Evolutionary conservation across 2,329 filamentous ascomycete species (phyloP), one percentile per base, ranked within the genome.

Genomic region (Nemania bipapillata): DNA sequence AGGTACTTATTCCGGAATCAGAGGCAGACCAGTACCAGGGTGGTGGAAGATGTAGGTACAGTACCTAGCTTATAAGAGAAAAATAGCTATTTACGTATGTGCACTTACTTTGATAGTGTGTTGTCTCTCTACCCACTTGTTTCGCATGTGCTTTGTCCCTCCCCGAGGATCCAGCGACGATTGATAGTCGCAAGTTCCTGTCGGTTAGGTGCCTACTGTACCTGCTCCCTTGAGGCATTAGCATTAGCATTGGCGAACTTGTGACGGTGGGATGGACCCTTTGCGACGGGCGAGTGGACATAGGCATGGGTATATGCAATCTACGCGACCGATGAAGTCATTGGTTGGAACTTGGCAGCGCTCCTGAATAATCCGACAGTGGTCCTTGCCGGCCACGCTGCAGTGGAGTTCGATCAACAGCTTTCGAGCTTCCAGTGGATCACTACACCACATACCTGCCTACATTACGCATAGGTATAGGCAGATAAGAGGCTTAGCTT

Each of bases 321-420:
- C 30, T 56, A 47, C 24, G 55, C 64, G 64, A 65, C 37, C 17
- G 49, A 72, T 72, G 70, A 72, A 72, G 70, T 70, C 69, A 72
- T 71, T 72, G 65, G 68, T 37, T 59, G 57, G 22, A 22, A 17
- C 26, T 35, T 42, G 45, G 45, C 56, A 45, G 54, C 45, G 17
- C 40, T 59, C 50, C 50, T 54, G n/a, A 54, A 26, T 28, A 24
- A 32, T 54, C 50, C 55, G 55, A 30, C 55, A n/a, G 24, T 30
- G 55, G 40, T 28, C 42, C 60, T 58, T 70, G 61, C 40, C 52
- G 49, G 57, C 65, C 65, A 70, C 17, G 63, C 66, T 30, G 17
- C 8, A 4, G 58, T 58, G 63, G 63, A 42, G 64, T 54, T 24
- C 35, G 40, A 60, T 5, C 52, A 49, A 40, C 28, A 56, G 57